phyloP scores from a whole-genome alignment of 2,329 filamentous ascomycete species.

The Fusarium fracticaudum region DNA sequence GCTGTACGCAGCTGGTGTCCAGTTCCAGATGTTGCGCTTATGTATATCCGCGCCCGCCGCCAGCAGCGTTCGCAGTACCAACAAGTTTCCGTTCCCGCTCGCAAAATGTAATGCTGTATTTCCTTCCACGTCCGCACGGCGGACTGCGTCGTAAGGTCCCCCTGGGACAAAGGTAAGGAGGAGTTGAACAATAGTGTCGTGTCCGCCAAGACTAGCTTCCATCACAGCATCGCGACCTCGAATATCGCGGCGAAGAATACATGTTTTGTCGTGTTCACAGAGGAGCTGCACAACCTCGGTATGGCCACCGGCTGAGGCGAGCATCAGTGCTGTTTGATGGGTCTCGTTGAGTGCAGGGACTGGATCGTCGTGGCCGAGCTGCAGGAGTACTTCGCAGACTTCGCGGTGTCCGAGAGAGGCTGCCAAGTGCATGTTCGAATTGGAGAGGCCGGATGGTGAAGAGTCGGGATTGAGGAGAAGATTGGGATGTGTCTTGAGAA shows the following conservation, averaged over 20 bases:
- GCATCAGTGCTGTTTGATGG: slow-evolving; percentile 83
- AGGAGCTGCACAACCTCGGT: slow-evolving; percentile 79
- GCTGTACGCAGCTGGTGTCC: slow-evolving; percentile 86
- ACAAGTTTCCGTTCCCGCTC: slow-evolving; percentile 80
- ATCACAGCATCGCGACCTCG: slow-evolving; percentile 78
- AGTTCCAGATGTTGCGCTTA: slow-evolving; percentile 77
- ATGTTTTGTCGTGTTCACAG: slow-evolving; percentile 69
- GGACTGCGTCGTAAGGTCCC: slow-evolving; percentile 63
- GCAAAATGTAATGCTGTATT: slow-evolving; percentile 91
- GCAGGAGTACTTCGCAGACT: slow-evolving; percentile 75
- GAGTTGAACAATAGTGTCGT: slow-evolving; percentile 73
- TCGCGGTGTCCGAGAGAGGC: slow-evolving; percentile 75
- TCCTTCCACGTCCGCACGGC: slow-evolving; percentile 73
- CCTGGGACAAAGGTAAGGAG: slow-evolving; percentile 68
- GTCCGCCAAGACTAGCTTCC: slow-evolving; percentile 68
- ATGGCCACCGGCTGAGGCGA: slow-evolving; percentile 75
- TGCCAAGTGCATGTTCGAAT: slow-evolving; percentile 85
- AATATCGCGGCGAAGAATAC: slow-evolving; percentile 72
- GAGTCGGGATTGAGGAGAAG: slow-evolving; percentile 84
- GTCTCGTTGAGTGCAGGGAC: slow-evolving; percentile 81
- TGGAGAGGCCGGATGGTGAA: slow-evolving; percentile 73
- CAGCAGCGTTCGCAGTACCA: slow-evolving; percentile 79
- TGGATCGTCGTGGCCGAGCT: slow-evolving; percentile 77
- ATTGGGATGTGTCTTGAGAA: slow-evolving; percentile 75
- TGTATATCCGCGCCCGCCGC: slow-evolving; percentile 81